A percentile compares a stretch with the other conserved stretches of the same genome.
Conservation (phyloP, 1,284 basidiomycete species). For the Leccinum cinnamomeum region DNA sequence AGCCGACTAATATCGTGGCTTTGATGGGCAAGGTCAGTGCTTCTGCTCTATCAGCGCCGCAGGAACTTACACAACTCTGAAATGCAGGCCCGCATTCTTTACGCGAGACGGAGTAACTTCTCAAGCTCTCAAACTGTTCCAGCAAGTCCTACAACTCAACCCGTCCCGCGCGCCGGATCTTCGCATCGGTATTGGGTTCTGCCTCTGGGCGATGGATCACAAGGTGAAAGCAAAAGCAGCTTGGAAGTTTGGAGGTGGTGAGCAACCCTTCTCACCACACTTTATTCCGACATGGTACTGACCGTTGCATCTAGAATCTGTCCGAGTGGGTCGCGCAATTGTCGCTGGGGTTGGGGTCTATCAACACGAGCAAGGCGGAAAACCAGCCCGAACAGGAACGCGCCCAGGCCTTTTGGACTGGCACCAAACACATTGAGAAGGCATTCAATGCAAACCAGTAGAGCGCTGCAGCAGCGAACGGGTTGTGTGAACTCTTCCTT, state of each 20-base stretch:
- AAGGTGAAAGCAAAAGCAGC: constrained; percentile 71
- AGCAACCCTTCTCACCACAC: constrained; percentile 31
- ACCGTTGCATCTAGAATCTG: constrained; percentile 57
- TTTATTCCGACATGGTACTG: neutral
- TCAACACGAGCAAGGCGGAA: constrained; percentile 79
- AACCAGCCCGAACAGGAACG: constrained; percentile 60
- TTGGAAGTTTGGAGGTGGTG: constrained; percentile 83
- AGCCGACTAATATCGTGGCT: constrained; percentile 82
- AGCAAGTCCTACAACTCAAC: constrained; percentile 75
- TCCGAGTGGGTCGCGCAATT: constrained; percentile 73
- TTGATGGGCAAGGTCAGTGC: constrained; percentile 68
- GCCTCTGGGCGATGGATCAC: too few relatives aligned
- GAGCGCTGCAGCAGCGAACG: constrained; percentile 76
- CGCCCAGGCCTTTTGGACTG: constrained; percentile 51
- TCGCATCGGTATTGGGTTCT: constrained; percentile 76
- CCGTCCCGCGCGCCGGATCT: constrained; percentile 83
- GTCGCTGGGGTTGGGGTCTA: constrained; percentile 76
- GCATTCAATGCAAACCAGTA: constrained; percentile 78
- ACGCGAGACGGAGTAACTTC: constrained; percentile 71
- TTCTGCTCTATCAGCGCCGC: neutral
- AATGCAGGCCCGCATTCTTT: constrained; percentile 76
- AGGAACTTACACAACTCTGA: neutral
- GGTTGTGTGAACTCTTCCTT: constrained; percentile 67
- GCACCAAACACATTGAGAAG: constrained; percentile 67
- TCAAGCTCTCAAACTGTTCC: constrained; percentile 82